These are phyloP conservation scores for Eleusine indica DNA, from an alignment of 176 grass and related monocot species.

Conservation along the genomic window DNA sequence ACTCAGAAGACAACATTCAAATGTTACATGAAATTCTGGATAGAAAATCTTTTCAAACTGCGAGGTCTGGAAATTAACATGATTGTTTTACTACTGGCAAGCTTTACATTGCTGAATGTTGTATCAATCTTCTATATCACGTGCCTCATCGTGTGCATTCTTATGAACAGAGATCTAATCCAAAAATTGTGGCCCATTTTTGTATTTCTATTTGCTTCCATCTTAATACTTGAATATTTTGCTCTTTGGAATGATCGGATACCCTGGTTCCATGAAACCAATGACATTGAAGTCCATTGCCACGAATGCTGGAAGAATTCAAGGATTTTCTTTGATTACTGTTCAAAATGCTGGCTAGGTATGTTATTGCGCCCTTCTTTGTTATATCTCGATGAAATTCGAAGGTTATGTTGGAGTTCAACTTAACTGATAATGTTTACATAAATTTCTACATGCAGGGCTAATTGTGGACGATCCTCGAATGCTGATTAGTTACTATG, in stretches of 20 bases:
- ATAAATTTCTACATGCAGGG: constrained; percentile 51
- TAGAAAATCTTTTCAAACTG: constrained; percentile 95
- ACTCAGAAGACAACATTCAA: constrained; percentile 91
- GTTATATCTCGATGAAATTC: not conserved
- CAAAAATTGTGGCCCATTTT: constrained; percentile 88
- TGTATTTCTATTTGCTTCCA: constrained; percentile 83
- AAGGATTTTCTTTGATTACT: constrained; percentile 67
- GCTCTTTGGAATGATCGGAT: constrained; percentile 78
- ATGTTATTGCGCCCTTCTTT: constrained; percentile 42
- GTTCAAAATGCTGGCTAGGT: constrained; percentile 94
- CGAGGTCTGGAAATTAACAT: constrained; percentile 96
- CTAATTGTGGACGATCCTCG: constrained; percentile 84
- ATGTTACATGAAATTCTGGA: constrained; percentile 87
- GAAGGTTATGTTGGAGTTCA: constrained; percentile 28
- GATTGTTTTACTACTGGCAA: constrained; percentile 87
- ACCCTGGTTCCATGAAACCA: constrained; percentile 49
- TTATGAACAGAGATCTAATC: constrained; percentile 89
- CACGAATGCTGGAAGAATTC: constrained; percentile 91
- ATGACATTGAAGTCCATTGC: constrained; percentile 65
- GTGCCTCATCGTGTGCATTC: constrained; percentile 77
- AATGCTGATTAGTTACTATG: constrained; percentile 90
- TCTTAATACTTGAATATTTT: constrained; percentile 88
- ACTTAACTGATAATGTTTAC: constrained; percentile 32
- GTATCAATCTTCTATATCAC: constrained; percentile 89
- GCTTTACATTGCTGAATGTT: constrained; percentile 92